Evolutionary conservation across 2,329 filamentous ascomycete species (phyloP).

Genomic region (Fusarium praegraminearum): DNA sequence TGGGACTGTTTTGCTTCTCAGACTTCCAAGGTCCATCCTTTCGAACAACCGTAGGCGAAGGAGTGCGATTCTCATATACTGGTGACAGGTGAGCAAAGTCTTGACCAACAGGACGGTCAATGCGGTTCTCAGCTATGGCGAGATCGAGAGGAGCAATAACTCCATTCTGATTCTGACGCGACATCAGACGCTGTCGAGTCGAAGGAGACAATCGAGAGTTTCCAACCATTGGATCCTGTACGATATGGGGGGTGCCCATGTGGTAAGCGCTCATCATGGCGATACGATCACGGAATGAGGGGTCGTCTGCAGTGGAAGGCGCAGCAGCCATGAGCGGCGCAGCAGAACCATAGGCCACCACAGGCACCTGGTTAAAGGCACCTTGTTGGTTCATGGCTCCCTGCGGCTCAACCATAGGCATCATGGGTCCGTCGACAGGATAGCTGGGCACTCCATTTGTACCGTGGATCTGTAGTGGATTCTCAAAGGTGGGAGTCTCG

Average conservation of each 20-base stretch:
- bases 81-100: conserved; percentile 73
- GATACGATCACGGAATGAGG: conserved; percentile 58
- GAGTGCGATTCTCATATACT: conserved; percentile 78
- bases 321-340: conserved; percentile 39
- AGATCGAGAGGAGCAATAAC: conserved; percentile 68
- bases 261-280: conserved; percentile 55
- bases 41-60: conserved; percentile 73
- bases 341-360: conserved; percentile 54
- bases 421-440: conserved; percentile 25
- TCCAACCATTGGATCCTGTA: conserved; percentile 50
- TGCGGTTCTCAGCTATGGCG: conserved; percentile 60
- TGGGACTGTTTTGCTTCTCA: conserved; percentile 44
- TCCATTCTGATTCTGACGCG: conserved; percentile 60
- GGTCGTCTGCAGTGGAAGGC: conserved; percentile 50
- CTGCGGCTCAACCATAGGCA: conserved; percentile 23
- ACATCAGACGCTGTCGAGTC: conserved; percentile 54
- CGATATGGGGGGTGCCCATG: conserved; percentile 44
- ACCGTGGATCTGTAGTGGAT: conserved; percentile 47
- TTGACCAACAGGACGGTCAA: conserved; percentile 50
- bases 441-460: conserved; percentile 25
- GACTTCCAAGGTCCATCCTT: conserved; percentile 58
- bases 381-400: conserved; percentile 33
- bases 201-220: conserved; percentile 50
- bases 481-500: conserved; percentile 45
- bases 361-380: conserved; percentile 47